Conservation (phyloP, 1,284 basidiomycete species). For the Flammula alnicola region DNA sequence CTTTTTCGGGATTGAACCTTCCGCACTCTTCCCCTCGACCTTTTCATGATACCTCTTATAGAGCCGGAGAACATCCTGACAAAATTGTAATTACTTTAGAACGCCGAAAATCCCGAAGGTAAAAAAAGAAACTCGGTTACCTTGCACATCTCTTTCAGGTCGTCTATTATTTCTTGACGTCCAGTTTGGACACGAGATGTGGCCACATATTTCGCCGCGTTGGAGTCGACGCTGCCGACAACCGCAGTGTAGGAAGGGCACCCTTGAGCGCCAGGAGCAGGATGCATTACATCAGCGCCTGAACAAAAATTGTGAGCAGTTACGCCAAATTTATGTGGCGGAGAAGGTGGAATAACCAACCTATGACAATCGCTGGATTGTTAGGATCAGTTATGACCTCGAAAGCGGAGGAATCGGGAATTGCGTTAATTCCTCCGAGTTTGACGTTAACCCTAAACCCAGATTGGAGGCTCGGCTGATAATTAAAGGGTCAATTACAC, state of each 20-base stretch:
- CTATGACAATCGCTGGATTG: slow-evolving; percentile 59
- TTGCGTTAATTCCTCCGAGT: slow-evolving; percentile 47
- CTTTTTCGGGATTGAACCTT: slow-evolving; percentile 43
- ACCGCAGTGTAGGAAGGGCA: slow-evolving; percentile 64
- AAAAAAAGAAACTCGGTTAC: slow-evolving; percentile 33
- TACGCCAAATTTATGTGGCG: background rate
- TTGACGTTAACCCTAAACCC: slow-evolving; percentile 60
- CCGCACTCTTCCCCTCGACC: slow-evolving; percentile 36
- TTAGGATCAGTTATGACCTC: slow-evolving; percentile 44
- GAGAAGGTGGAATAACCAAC: slow-evolving; percentile 30
- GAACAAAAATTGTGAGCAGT: background rate
- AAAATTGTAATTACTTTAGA: background rate
- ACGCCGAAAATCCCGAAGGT: slow-evolving; percentile 11
- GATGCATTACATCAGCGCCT: slow-evolving; percentile 67
- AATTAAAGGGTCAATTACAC: slow-evolving; percentile 25
- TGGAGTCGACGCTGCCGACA: slow-evolving; percentile 61
- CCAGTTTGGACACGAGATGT: slow-evolving; percentile 54
- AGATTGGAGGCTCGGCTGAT: too few relatives aligned
- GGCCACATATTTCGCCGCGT: slow-evolving; percentile 58
- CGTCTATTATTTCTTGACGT: slow-evolving; percentile 59
- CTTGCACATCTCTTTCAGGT: slow-evolving; percentile 53
- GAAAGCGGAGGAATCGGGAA: slow-evolving; percentile 47
- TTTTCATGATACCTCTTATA: slow-evolving; percentile 38
- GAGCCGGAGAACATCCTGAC: slow-evolving; percentile 43
- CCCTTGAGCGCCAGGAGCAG: slow-evolving; percentile 53